Evolutionary conservation across 176 grass and related monocot species (phyloP).

Genomic region (Puya raimondii): DNA sequence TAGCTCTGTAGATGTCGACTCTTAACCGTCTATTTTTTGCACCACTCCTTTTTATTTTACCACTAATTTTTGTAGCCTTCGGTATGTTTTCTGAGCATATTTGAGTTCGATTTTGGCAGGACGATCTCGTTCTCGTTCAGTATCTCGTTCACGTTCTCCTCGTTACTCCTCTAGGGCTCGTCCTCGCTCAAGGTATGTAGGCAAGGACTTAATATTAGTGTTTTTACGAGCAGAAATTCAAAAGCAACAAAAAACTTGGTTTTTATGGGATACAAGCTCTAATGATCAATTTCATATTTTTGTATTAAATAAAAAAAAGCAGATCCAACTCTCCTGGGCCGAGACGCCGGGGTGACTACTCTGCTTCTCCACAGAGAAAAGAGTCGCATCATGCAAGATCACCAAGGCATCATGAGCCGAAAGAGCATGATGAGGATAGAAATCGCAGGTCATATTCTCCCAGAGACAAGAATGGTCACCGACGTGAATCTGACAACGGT

Average conservation of each 20-base stretch:
- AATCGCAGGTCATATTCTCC: constrained; percentile 48
- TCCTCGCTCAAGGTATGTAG: constrained; percentile 56
- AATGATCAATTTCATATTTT: not conserved
- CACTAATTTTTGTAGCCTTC: not conserved
- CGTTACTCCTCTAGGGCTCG: constrained; percentile 39
- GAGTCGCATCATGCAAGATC: constrained; percentile 31
- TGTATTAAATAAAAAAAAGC: constrained; percentile 3
- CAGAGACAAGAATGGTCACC: constrained; percentile 27
- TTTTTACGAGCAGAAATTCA: not conserved
- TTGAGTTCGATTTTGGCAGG: constrained; percentile 26
- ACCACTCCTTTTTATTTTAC: not conserved
- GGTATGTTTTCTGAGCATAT: not conserved
- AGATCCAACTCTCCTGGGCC: constrained; percentile 77
- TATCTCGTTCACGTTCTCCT: constrained; percentile 53
- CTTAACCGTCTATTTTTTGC: not conserved
- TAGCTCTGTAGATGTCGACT: not conserved
- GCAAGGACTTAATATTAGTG: constrained; percentile 1
- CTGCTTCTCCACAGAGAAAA: constrained; percentile 49
- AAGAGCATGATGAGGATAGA: constrained; percentile 35
- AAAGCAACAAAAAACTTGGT: not conserved
- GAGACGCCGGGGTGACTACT: constrained; percentile 48
- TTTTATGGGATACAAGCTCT: no score
- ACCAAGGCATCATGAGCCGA: constrained; percentile 25
- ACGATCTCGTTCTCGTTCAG: constrained; percentile 66
- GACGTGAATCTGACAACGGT: constrained; percentile 30